Evolutionary conservation across 192 early-diverging fungal species (phyloP).

Genomic region (Cladochytrium replicatum): DNA sequence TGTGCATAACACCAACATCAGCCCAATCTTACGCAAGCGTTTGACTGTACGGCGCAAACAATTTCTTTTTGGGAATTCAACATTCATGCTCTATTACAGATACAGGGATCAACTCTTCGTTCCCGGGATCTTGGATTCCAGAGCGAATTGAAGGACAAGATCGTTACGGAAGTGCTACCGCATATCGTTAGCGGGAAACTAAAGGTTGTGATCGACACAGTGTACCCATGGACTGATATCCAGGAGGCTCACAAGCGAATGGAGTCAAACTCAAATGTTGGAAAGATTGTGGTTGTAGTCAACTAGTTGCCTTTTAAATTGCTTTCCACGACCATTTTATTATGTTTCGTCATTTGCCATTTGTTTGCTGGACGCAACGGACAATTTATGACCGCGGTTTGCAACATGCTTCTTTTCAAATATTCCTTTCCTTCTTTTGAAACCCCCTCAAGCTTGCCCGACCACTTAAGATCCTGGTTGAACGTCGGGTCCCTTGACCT

Average conservation of each 20-base stretch:
- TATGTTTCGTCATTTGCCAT: no score
- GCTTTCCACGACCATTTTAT: no score
- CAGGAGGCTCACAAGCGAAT: slow-evolving; percentile 53
- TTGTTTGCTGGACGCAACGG: no score
- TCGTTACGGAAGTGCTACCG: slow-evolving; percentile 47
- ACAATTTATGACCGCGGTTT: no score
- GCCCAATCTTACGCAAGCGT: slow-evolving; percentile 49
- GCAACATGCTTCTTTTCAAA: no score
- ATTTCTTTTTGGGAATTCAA: background rate
- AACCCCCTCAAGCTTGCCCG: no score
- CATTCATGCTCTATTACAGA: slow-evolving; percentile 10
- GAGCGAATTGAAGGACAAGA: slow-evolving; percentile 31
- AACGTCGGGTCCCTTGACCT: no score
- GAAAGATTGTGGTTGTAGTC: no score
- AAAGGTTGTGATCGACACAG: slow-evolving; percentile 43
- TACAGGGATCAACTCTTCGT: slow-evolving; percentile 63
- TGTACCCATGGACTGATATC: slow-evolving; percentile 60
- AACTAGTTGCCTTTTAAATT: no score
- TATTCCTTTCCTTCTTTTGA: no score
- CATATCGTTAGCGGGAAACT: slow-evolving; percentile 34
- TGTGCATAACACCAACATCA: slow-evolving; percentile 36
- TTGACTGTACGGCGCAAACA: slow-evolving; percentile 23
- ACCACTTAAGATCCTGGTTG: no score
- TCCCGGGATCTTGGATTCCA: slow-evolving; percentile 57
- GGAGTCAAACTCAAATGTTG: slow-evolving; percentile 51